Evolutionary conservation across 1,139 yeast genomes (phyloP).

Genomic region (Yamadazyma epiphylla): DNA sequence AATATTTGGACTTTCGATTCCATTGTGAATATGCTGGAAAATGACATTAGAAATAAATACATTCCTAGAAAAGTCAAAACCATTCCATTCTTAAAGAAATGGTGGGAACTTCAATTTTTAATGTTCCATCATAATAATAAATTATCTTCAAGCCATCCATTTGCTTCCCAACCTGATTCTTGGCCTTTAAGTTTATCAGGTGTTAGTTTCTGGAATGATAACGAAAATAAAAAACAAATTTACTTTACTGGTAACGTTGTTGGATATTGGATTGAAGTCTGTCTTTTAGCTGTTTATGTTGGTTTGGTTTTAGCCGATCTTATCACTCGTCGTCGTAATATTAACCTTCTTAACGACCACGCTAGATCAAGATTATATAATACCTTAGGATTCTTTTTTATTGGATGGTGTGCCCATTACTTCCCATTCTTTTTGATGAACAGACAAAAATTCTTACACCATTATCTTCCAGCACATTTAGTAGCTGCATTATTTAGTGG

Average conservation of each 20-base stretch:
- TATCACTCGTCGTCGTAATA: slow-evolving; percentile 69
- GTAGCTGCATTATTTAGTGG: slow-evolving; percentile 84
- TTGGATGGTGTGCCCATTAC: slow-evolving; percentile 87
- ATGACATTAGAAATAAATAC: slow-evolving; percentile 58
- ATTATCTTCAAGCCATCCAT: slow-evolving; percentile 86
- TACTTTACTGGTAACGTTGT: slow-evolving; percentile 86
- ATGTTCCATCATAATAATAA: slow-evolving; percentile 95
- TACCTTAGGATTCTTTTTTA: slow-evolving; percentile 78
- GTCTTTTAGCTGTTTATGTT: slow-evolving; percentile 60
- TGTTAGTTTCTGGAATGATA: slow-evolving; percentile 93
- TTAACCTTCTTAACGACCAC: slow-evolving; percentile 50
- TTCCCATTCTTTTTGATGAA: slow-evolving; percentile 89
- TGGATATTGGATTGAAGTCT: slow-evolving; percentile 89
- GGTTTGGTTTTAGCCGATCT: slow-evolving; percentile 71
- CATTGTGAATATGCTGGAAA: slow-evolving; percentile 54
- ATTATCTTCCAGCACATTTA: slow-evolving; percentile 93
- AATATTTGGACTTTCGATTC: slow-evolving; percentile 76
- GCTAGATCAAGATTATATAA: slow-evolving; percentile 76
- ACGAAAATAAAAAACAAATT: slow-evolving; percentile 62
- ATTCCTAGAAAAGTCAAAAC: slow-evolving; percentile 54
- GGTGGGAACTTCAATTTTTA: slow-evolving; percentile 80
- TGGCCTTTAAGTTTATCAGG: slow-evolving; percentile 96
- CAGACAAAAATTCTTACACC: slow-evolving; percentile 92
- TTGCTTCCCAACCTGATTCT: slow-evolving; percentile 85
- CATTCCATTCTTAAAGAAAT: slow-evolving; percentile 75